A percentile compares a stretch with the other conserved stretches of the same genome.
phyloP scores from a whole-genome alignment of 371 early-diverging fungal species.

The Funneliformis caledonium region DNA sequence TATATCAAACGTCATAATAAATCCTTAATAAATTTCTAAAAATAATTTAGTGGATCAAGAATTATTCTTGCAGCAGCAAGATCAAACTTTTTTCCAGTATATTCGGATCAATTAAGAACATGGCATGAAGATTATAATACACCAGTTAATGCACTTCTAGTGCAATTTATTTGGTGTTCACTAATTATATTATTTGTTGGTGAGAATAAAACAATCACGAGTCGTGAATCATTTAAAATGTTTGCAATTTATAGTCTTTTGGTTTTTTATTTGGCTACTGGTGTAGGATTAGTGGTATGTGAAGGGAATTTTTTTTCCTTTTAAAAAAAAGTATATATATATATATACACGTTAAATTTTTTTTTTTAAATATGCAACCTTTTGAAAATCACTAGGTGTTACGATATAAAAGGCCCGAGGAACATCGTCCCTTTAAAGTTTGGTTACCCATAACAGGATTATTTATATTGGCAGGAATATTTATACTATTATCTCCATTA shows the following conservation, averaged over 20 bases:
- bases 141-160: constrained; percentile 12
- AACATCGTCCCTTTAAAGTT: background rate
- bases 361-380: background rate
- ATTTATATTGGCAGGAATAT: background rate
- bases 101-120: background rate
- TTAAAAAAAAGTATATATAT: too few relatives aligned
- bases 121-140: constrained; percentile 14
- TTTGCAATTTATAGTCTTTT: background rate
- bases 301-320: background rate
- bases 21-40: background rate
- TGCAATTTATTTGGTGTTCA: background rate
- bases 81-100: background rate
- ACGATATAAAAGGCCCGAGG: too few relatives aligned
- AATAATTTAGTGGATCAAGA: constrained; percentile 21
- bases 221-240: background rate
- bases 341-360: background rate
- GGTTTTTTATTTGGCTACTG: background rate
- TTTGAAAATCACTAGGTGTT: too few relatives aligned
- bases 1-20: background rate
- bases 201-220: background rate
- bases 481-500: background rate
- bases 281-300: background rate
- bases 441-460: background rate
- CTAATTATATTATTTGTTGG: background rate
- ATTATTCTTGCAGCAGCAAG: constrained; percentile 12